phyloP scores from a whole-genome alignment of 1,284 basidiomycete genomes.

The Trichosporon inkin region DNA sequence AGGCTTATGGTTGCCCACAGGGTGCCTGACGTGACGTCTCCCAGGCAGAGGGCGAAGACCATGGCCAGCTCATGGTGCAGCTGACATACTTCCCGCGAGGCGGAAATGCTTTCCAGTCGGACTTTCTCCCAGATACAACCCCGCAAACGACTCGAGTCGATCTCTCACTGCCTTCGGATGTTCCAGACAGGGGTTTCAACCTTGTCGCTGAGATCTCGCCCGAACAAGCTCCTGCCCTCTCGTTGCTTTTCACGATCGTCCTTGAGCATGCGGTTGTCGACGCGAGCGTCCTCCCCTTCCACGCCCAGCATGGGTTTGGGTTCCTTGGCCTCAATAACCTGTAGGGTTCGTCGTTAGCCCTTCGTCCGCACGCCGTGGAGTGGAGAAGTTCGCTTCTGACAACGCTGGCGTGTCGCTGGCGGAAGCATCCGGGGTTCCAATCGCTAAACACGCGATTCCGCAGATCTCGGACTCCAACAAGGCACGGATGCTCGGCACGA shows the following conservation, averaged over 20 bases:
- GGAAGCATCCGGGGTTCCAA: neutral
- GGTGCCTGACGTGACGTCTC: no score
- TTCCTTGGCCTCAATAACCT: slow-evolving; percentile 92
- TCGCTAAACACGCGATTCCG: neutral
- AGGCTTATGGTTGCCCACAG: no score
- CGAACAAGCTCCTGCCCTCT: slow-evolving; percentile 56
- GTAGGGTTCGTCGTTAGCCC: slow-evolving; percentile 2
- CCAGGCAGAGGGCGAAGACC: no score
- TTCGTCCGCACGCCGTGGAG: neutral
- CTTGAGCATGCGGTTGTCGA: slow-evolving; percentile 74
- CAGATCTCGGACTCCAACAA: neutral
- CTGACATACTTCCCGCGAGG: no score
- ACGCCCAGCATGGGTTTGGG: slow-evolving; percentile 78
- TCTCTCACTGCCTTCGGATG: neutral
- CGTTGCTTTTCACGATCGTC: slow-evolving; percentile 63
- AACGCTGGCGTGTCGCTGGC: neutral
- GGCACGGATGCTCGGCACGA: neutral
- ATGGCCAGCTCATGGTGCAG: no score
- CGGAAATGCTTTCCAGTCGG: neutral
- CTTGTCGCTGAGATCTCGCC: slow-evolving; percentile 44
- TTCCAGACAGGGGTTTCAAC: slow-evolving; percentile 29
- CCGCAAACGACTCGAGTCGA: neutral
- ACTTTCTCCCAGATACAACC: neutral
- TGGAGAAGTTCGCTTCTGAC: neutral
- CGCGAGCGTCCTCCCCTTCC: slow-evolving; percentile 82